Base-by-base conservation (phyloP, 1,284 basidiomycete species). In the Sphaerobolus stellatus region DNA sequence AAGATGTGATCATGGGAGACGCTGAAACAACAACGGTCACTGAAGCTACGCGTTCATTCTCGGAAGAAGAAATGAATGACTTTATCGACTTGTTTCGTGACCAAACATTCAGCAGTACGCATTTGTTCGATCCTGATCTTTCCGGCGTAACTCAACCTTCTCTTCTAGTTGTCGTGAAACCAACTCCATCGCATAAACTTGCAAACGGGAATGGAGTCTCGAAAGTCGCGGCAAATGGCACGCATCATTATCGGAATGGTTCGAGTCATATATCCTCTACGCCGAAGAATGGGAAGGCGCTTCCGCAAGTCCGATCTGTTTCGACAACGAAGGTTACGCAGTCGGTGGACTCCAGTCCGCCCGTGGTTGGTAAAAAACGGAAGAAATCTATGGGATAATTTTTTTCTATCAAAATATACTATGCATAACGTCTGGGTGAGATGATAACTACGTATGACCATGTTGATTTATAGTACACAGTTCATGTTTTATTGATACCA, bases 71-170 rank as follows among this genome's bases (percentile, higher is more conserved):
- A 65, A 76, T 84, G 68, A 64, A 72, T 25, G 63, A 63, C 13
- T 72, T 86, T 57, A 65, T 80, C 16, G 69, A 73, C 25, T 64
- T 85, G 7, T 86, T 86, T 69, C 74, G 71, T 58, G 62, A 69
- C 16, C 72, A 79, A 57, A 71, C 74, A 4, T 62, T 82, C 43
- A 65, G 82, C 82, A 62, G 58, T 52, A 31, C 16, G 13, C 30
- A 2, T 29, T n/a, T 29, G 25, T 51, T 59, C 16, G 49, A 24
- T 27, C 24, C 34, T 49, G 43, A 25, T 24, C 16, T 34, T 40
- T 48, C 48, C 51, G 56, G 56, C 55, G 47, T 40, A 51, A 22
- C 46, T 45, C 22, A 49, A n/a, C 3, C 27, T 30, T 33, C 53
- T 43, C 13, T 30, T 50, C 16, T 30, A 31, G 20, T 24, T n/a